Percentiles rank a stretch among this genome's conserved stretches.
phyloP scores from a whole-genome alignment of 352 stramenopile genomes.

The Phytophthora pseudosyringae region DNA sequence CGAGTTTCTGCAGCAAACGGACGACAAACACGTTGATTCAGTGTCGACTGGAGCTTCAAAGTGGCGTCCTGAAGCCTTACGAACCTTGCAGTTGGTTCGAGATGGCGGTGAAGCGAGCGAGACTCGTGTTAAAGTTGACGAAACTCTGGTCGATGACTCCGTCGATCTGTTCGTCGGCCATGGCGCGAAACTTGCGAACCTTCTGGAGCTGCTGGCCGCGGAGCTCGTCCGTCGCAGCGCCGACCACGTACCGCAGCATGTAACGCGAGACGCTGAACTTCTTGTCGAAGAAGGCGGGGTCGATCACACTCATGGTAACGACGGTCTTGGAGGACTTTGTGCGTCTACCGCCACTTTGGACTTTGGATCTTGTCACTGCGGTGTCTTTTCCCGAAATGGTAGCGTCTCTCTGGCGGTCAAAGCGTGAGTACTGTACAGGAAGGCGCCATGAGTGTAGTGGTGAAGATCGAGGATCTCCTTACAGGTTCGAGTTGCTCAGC shows the following conservation, averaged over 20 bases:
- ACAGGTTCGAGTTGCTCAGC: slow-evolving; percentile 39
- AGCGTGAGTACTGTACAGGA: background rate
- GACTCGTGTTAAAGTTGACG: slow-evolving; percentile 86
- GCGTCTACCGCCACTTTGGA: background rate
- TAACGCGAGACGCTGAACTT: slow-evolving; percentile 83
- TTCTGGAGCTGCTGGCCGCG: slow-evolving; percentile 74
- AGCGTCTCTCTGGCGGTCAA: background rate
- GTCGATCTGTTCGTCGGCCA: slow-evolving; percentile 82
- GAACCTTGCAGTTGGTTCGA: slow-evolving; percentile 81
- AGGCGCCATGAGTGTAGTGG: slow-evolving; percentile 42
- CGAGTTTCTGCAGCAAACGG: slow-evolving; percentile 54
- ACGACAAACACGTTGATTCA: background rate
- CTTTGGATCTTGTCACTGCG: slow-evolving; percentile 13
- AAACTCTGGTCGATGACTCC: slow-evolving; percentile 87
- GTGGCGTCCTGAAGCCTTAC: background rate
- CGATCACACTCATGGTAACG: slow-evolving; percentile 71
- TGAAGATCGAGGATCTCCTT: slow-evolving; percentile 73
- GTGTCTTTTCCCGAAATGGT: slow-evolving; percentile 38
- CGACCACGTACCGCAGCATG: slow-evolving; percentile 82
- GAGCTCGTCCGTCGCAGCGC: slow-evolving; percentile 69
- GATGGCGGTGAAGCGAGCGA: slow-evolving; percentile 79
- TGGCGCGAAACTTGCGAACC: slow-evolving; percentile 58
- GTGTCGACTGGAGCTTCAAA: background rate
- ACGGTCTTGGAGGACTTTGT: background rate
- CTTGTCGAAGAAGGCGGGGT: slow-evolving; percentile 85